Evolutionary conservation across 2,329 filamentous ascomycete genomes (phyloP), one percentile per base, ranked within the genome.

Genomic region (Magnaporthiopsis rhizophila): DNA sequence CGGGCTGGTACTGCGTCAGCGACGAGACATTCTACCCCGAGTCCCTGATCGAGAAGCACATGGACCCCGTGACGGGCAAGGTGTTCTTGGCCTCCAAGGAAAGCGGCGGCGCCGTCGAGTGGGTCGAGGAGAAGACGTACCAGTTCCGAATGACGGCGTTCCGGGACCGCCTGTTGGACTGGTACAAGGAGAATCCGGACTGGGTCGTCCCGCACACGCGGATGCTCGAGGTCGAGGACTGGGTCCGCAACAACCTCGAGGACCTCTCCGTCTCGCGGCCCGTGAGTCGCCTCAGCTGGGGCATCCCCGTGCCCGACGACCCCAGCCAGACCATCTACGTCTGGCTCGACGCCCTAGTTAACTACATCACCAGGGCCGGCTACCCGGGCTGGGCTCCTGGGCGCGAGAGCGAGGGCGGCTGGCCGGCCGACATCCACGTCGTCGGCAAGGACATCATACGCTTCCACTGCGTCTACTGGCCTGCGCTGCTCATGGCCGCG

Each of bases 381-480:
- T 98, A 96, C 72, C 92, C 92, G 0, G 76, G 77, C 45, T 92
- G 89, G 86, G 77, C 86, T 0, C 88, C 90, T 0, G 86, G 86
- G 1, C 78, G 82, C 4, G 86, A 89, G 66, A 74, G 80, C 18
- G 78, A 78, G 26, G 83, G 83, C 62, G 87, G 90, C 30, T 99
- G 95, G 94, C 95, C 95, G 5, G 91, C 92, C 11, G 88, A 99
- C 74, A 83, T 95, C 24, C 95, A 99, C 59, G 86, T 99, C 32
- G 89, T 99, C 64, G 95, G 95, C 61, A 99, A 99, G 76, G 95
- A 99, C 74, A 99, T 99, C 68, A 81, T 96, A 65, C 89, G 92
- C 24, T 99, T 99, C 76, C 96, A 99, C 74, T 94, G 91, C 75
- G 88, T 99, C 61, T 99, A 99, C 80, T 99, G 96, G 95, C 95